Conservation (phyloP, 2,329 filamentous ascomycete genomes). For the Clarireedia hainanense region DNA sequence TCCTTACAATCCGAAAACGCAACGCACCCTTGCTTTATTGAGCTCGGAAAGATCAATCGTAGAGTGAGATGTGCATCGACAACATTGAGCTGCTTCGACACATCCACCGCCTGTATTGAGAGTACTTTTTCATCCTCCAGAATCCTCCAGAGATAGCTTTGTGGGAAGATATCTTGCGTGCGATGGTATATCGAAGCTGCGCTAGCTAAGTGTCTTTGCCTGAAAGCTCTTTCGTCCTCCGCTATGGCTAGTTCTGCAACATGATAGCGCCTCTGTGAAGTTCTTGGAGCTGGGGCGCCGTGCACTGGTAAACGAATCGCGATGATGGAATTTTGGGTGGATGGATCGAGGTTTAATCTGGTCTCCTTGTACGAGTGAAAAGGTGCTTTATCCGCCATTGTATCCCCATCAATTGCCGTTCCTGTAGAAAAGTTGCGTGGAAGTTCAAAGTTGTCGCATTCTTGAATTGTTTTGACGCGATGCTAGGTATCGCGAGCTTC, state of each 20-base stretch:
- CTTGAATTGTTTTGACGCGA: conserved; percentile 15
- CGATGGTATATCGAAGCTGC: conserved; percentile 82
- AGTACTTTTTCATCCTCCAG: conserved; percentile 72
- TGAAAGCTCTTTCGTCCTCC: conserved; percentile 69
- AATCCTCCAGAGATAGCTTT: conserved; percentile 86
- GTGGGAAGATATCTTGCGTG: conserved; percentile 64
- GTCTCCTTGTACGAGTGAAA: conserved; percentile 78
- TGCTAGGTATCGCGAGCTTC: conserved; percentile 11
- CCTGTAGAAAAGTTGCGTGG: conserved; percentile 11
- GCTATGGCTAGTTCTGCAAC: conserved; percentile 33
- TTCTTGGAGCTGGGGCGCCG: conserved; percentile 29
- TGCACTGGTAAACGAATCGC: conserved; percentile 59
- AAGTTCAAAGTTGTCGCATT: conserved; percentile 20
- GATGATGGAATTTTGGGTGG: conserved; percentile 60
- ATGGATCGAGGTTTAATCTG: conserved; percentile 71
- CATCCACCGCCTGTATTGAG: conserved; percentile 75
- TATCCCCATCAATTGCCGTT: conserved; percentile 48
- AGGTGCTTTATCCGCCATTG: conserved; percentile 56
- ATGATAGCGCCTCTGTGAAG: conserved; percentile 35
- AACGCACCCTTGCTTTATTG: conserved; percentile 70
- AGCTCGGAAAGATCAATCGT: conserved; percentile 66
- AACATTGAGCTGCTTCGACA: conserved; percentile 60
- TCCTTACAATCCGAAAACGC: conserved; percentile 74
- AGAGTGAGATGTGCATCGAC: conserved; percentile 67
- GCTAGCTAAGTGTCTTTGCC: conserved; percentile 63